Base-by-base conservation (phyloP, 2,329 filamentous ascomycete genomes). In the Ophioceras dolichostomum region DNA sequence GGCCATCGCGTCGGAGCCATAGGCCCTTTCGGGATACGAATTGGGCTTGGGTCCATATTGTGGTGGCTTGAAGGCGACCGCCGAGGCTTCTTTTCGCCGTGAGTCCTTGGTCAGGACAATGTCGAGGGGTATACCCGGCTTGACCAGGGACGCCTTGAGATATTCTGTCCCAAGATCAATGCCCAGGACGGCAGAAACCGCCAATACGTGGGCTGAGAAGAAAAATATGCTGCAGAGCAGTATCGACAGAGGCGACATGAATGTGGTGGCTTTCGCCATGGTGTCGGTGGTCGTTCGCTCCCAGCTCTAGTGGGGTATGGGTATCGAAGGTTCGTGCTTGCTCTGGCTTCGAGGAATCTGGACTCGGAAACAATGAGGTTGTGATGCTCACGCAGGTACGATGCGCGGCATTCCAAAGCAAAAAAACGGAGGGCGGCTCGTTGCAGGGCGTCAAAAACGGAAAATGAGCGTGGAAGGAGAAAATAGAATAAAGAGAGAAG, bases 71-170 rank as follows among this genome's bases (percentile, higher is more conserved):
- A 98, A 96, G 31, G 86, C 83, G 48, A 98, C 78, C 30, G 87
- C 88, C 2, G 88, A 85, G 18, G 74, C 75, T 59, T 98, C 91
- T 68, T 98, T 98, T 54, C 91, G 82, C 59, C 94, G 84, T 21
- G 91, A 95, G 63, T 98, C 91, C 58, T 96, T 98, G 21, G 88
- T 95, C 39, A 95, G 73, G 57, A 98, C 89, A 47, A 98, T 96
- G 48, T 98, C 91, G 55, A 98, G 84, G 10, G 91, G 91, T 37
- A 94, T 89, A 43, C 91, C 91, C 2, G 91, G 91, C 64, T 96
- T 96, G 43, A 98, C 89, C 30, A 98, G 75, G 12, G 84, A 79
- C 20, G 89, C 89, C 67, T 96, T 98, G 65, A 98, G 83, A 64
- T 94, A 95, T 58, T 94, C 86, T 39, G 91, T 95, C 48, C 91